Evolutionary conservation across 2,329 filamentous ascomycete species (phyloP), one percentile per base, ranked within the genome.

Genomic region (Colletotrichum sp.): DNA sequence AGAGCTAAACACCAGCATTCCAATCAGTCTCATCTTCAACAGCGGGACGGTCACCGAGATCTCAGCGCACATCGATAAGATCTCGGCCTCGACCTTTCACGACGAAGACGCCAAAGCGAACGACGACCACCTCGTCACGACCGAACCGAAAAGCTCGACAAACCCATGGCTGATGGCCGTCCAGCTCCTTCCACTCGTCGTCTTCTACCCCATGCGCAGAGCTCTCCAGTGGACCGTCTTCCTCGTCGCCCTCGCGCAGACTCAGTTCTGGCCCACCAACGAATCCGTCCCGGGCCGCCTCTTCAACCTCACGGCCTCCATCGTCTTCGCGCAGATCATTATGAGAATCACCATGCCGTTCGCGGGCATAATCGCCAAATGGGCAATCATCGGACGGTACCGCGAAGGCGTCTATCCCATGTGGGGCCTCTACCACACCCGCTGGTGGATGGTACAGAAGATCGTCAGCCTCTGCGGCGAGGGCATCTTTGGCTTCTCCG

Each of bases 371-470:
- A 55, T 82, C 4, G 83, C 86, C 65, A 92, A 92, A 79, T 92
- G 90, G 90, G 60, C 88, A 7, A 83, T 92, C 67, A 88, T 92
- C 57, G 90, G 90, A 13, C 85, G 86, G 2, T 88, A 90, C 79
- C 84, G 83, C 43, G 86, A 89, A 79, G 90, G 90, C 1, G 80
- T 90, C 4, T 91, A 89, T 78, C 90, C 90, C 3, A 92, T 92
- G 90, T 92, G 90, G 90, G 89, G 89, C 2, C 76, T 80, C 2
- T 92, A 91, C 78, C 90, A 92, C 79, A 91, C 88, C 0, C 85
- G 89, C 10, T 92, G 90, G 90, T 92, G 90, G 90, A 78, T 92
- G 71, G 86, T 87, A 2, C 87, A 92, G 79, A 92, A 92, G 82
- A 86, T 87, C 24, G 83, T 89, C 5, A 84, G 85, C 43, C 82